Percentiles rank a stretch among this genome's conserved stretches.
Evolutionary conservation across 371 early-diverging fungal species (phyloP).

Genomic region (Mucor circinelloides): DNA sequence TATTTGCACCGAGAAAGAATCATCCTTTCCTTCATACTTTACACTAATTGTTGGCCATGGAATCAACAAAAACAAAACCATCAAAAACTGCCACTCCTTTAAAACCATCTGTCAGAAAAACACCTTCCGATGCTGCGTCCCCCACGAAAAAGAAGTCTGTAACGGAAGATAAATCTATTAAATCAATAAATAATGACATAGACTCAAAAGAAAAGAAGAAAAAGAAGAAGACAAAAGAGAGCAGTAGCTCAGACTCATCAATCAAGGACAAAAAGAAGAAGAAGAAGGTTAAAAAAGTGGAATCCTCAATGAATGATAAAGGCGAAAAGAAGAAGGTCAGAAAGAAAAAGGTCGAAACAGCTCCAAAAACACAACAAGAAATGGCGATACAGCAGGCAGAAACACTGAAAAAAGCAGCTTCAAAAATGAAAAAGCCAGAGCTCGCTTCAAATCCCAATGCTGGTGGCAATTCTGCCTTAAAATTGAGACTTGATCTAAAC

Average conservation of each 20-base stretch:
- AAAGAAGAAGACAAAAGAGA: background rate
- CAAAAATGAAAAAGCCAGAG: constrained; percentile 10
- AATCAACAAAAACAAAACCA: background rate
- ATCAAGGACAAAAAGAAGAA: background rate
- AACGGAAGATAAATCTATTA: background rate
- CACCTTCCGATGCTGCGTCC: background rate
- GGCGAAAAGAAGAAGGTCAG: background rate
- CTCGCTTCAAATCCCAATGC: constrained; percentile 9
- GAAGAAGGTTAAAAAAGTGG: background rate
- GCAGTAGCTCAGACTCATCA: background rate
- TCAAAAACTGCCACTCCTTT: background rate
- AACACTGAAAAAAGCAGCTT: constrained; percentile 1
- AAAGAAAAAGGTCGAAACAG: background rate
- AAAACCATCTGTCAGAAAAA: background rate
- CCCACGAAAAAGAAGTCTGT: background rate
- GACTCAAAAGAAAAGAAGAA: constrained; percentile 1
- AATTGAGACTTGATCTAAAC: constrained; percentile 27
- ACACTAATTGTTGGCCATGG: background rate
- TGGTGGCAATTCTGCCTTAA: constrained; percentile 1
- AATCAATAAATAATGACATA: background rate
- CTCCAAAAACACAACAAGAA: background rate
- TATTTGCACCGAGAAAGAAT: background rate
- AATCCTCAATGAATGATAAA: background rate
- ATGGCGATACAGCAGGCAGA: constrained; percentile 23
- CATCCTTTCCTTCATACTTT: background rate